phyloP scores from a whole-genome alignment of 371 early-diverging fungal species.

The Vairimorpha ceranae region DNA sequence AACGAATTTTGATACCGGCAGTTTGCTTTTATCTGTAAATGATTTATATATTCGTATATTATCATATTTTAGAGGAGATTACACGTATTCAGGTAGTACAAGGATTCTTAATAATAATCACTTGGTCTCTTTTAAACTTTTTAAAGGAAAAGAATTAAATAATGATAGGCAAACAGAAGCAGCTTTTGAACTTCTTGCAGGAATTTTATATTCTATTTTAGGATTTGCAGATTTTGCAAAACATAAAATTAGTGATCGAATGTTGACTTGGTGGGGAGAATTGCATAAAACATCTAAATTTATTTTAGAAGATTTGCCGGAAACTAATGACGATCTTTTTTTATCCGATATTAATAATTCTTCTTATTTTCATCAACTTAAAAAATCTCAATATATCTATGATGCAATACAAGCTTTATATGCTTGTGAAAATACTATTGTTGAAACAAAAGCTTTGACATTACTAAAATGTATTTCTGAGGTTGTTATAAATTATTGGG shows the following conservation, averaged over 20 bases:
- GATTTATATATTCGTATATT: conserved; percentile 1
- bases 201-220: conserved; percentile 10
- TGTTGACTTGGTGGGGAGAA: neutral
- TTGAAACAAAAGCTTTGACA: conserved; percentile 11
- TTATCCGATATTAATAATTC: neutral
- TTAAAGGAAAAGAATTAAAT: neutral
- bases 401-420: conserved; percentile 20
- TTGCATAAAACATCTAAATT: neutral
- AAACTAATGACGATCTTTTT: neutral
- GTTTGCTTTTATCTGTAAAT: neutral
- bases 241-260: neutral
- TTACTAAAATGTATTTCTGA: conserved; percentile 26
- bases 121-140: neutral
- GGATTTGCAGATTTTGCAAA: neutral
- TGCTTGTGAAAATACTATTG: conserved; percentile 6
- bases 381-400: conserved; percentile 19
- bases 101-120: neutral
- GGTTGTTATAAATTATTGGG: neutral
- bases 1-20: neutral
- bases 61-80: conserved; percentile 9
- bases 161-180: neutral
- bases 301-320: neutral
- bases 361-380: neutral
- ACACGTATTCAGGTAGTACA: neutral
- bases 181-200: conserved; percentile 5